A percentile compares a stretch with the other conserved stretches of the same genome.
Evolutionary conservation across 2,329 filamentous ascomycete species (phyloP).

Genomic region (Calonectria ilicicola): DNA sequence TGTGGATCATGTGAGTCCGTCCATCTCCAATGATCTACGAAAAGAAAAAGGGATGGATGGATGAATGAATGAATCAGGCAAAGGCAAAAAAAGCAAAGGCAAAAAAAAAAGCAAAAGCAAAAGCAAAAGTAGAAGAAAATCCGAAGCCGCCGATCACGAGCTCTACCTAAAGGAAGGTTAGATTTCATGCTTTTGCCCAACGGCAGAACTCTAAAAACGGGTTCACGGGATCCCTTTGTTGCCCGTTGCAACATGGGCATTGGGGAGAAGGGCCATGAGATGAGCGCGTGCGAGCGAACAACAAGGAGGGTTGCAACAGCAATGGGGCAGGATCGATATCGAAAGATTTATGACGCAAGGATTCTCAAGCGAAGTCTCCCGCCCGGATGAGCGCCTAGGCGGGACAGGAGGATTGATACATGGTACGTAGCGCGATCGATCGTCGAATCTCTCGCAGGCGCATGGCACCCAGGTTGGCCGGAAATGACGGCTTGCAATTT

Average conservation of each 20-base stretch:
- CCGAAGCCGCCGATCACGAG: neutral
- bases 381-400: neutral
- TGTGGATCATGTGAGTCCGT: neutral
- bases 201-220: neutral
- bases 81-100: too few species aligned
- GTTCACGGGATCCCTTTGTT: neutral
- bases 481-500: conserved; percentile 8
- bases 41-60: too few species aligned
- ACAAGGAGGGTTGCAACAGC: neutral
- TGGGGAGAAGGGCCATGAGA: too few species aligned
- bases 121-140: neutral
- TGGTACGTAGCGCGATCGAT: neutral
- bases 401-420: neutral
- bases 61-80: neutral
- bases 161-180: neutral
- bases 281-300: neutral
- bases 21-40: conserved; percentile 1
- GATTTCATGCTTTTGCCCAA: conserved; percentile 7
- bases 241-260: conserved; percentile 5
- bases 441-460: neutral
- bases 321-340: conserved; percentile 23
- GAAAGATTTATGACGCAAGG: conserved; percentile 22
- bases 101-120: too few species aligned
- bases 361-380: conserved; percentile 3
- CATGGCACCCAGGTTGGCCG: neutral